Base-by-base conservation (phyloP, 1,139 yeast genomes). In the Tardiomyces blankii region DNA sequence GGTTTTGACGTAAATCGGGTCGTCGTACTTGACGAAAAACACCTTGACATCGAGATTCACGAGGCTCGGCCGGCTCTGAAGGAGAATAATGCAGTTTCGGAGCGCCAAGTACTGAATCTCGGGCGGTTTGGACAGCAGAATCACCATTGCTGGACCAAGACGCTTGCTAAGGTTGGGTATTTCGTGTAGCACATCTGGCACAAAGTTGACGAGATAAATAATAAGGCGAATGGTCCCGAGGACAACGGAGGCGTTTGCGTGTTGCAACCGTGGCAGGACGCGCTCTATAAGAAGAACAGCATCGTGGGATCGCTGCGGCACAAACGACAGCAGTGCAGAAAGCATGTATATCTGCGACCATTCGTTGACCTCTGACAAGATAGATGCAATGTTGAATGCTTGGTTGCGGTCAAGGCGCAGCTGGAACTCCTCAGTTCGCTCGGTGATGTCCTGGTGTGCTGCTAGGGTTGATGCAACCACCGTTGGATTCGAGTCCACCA, bases 1-100 rank as follows among this genome's bases (percentile, higher is more conserved):
- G 55, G 88, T 93, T 62, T 88, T 87, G 58, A 91, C 82, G 60
- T 84, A 91, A 19, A 85, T 79, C 0, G 94, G 93, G 61, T 89
- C 96, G 58, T 83, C 82, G 56, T 77, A 85, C 51, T 80, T 79
- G 63, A 93, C 82, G 62, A 86, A 87, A 61, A 89, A 86, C 66
- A 80, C 77, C 48, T 79, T 78, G 25, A 82, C 87, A 52, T 83
- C 93, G 46, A 86, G 69, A 19, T 70, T 67, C 5, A 85, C 66
- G 48, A 86, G 68, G 18, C 76, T 73, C 18, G 81, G 80, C 49
- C 80, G 74, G 40, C 87, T 79, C 48, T 88, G 72, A 32, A 88
- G 70, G 19, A 89, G 66, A 38, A 89, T 63, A 21, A 87, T 85
- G 42, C 88, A 82, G 60, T 89, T 89, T 58, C 96, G 68, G 49